A percentile compares a stretch with the other conserved stretches of the same genome.
Conservation (phyloP, 345 rosid species). For the Laguncularia racemosa region DNA sequence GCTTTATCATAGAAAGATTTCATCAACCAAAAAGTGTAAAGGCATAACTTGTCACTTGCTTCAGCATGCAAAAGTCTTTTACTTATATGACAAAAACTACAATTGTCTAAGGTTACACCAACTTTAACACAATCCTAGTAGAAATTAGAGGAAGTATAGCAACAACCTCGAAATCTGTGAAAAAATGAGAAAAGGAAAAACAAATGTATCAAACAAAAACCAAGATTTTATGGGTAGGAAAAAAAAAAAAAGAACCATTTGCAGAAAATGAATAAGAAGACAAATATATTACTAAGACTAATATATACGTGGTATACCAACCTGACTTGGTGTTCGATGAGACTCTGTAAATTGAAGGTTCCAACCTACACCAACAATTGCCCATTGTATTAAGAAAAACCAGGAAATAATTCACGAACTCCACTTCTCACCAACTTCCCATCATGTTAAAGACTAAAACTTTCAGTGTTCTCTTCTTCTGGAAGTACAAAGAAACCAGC, state of each 20-base stretch:
- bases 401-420: constrained; percentile 10
- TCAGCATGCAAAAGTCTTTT: too few relatives aligned
- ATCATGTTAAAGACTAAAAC: constrained; percentile 11
- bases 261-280: neutral
- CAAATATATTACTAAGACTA: neutral
- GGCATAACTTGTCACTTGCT: too few relatives aligned
- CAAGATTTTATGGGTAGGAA: too few relatives aligned
- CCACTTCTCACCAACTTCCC: constrained; percentile 12
- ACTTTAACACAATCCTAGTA: too few relatives aligned
- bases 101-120: too few relatives aligned
- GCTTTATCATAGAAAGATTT: too few relatives aligned
- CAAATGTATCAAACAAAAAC: too few relatives aligned
- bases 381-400: constrained; percentile 43
- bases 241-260: neutral
- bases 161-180: too few relatives aligned
- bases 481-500: constrained; percentile 8
- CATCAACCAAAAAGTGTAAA: too few relatives aligned
- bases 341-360: constrained; percentile 67
- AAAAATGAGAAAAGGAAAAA: too few relatives aligned
- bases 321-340: constrained; percentile 91
- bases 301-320: constrained; percentile 13
- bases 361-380: constrained; percentile 71
- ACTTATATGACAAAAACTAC: too few relatives aligned
- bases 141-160: too few relatives aligned
- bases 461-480: constrained; percentile 8